These are phyloP conservation scores for Bolboschoenus planiculmis DNA, from an alignment of 176 grass and related monocot species.

Conservation along the genomic window DNA sequence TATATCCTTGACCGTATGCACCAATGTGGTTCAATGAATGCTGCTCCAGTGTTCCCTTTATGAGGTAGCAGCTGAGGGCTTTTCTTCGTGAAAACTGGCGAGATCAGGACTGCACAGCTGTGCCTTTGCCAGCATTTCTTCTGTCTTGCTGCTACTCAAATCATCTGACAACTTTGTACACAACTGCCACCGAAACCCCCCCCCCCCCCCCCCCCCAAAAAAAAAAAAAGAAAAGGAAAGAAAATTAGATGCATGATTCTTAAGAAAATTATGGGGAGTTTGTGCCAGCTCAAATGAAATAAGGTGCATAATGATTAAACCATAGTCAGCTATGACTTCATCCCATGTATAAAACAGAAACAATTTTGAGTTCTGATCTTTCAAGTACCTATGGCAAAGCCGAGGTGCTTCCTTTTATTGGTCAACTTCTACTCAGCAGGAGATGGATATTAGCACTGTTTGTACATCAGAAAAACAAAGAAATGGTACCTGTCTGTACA, in stretches of 20 bases:
- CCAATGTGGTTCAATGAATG: background rate
- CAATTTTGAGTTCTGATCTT: too few species aligned
- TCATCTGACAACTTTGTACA: constrained; percentile 49
- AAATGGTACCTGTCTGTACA: constrained; percentile 66
- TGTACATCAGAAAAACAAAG: too few species aligned
- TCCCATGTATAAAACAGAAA: too few species aligned
- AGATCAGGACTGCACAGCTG: background rate
- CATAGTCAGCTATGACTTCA: too few species aligned
- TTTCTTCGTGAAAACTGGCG: constrained; percentile 21
- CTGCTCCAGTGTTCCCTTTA: background rate
- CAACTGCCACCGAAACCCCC: constrained; percentile 36
- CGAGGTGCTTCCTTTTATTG: too few species aligned
- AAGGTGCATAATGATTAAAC: background rate
- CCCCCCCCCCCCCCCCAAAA: too few species aligned
- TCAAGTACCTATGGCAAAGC: too few species aligned
- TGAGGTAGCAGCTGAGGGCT: constrained; percentile 14
- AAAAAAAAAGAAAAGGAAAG: background rate
- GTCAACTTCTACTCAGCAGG: too few species aligned
- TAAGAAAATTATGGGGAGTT: background rate
- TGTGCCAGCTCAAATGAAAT: background rate
- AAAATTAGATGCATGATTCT: background rate
- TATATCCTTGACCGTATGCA: background rate
- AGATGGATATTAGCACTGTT: too few species aligned
- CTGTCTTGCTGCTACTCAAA: constrained; percentile 33
- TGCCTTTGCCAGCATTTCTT: constrained; percentile 31